phyloP scores from a whole-genome alignment of 768 basidiomycete species.

The Krasilnikovozyma curviuscula region DNA sequence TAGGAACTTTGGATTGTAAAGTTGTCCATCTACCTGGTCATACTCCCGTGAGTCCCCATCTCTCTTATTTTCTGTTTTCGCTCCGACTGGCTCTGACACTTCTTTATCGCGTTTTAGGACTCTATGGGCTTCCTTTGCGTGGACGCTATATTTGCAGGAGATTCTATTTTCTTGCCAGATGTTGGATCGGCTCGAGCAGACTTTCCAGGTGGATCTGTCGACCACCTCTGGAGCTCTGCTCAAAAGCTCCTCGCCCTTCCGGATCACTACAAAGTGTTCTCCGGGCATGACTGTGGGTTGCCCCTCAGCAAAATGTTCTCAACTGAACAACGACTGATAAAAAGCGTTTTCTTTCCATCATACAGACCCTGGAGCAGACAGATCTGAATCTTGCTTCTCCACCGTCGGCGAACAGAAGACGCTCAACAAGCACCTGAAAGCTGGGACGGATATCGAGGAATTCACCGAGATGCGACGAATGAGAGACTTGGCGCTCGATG shows the following conservation, averaged over 20 bases:
- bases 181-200: conserved; percentile 20
- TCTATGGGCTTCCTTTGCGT: conserved; percentile 14
- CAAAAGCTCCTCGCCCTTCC: conserved; percentile 18
- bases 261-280: conserved; percentile 15
- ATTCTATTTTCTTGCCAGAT: conserved; percentile 20
- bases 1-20: conserved; percentile 12
- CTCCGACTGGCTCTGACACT: too few relatives aligned
- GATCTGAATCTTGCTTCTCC: conserved; percentile 16
- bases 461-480: conserved; percentile 17
- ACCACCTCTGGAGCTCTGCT: conserved; percentile 16
- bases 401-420: conserved; percentile 17
- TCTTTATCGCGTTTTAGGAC: too few relatives aligned
- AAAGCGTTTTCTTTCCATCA: conserved; percentile 8
- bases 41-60: too few relatives aligned
- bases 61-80: too few relatives aligned
- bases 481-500: conserved; percentile 14
- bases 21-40: conserved; percentile 19
- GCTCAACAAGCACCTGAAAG: conserved; percentile 16
- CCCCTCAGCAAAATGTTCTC: neutral
- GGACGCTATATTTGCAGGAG: conserved; percentile 18
- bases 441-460: conserved; percentile 6
- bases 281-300: neutral
- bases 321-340: conserved; percentile 19
- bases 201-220: conserved; percentile 19
- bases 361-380: neutral